These are phyloP conservation scores for Amaranthus hypochondriacus DNA, from an alignment of 148 eudicot species.

Conservation along the genomic window DNA sequence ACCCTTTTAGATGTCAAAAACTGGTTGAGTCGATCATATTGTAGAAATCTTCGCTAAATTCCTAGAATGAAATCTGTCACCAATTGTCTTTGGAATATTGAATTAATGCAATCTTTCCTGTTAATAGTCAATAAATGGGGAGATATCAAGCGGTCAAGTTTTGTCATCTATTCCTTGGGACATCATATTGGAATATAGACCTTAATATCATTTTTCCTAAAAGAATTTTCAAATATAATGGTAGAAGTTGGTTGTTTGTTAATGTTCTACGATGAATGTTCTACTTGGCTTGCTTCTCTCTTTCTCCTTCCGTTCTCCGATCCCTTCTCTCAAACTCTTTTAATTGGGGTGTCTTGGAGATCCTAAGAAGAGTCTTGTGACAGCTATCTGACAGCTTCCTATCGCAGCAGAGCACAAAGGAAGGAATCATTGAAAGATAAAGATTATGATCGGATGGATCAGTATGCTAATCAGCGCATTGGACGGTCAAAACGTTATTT, in stretches of 20 bases:
- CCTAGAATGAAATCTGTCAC: neutral
- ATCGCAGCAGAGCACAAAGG: constrained; percentile 57
- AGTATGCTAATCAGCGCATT: constrained; percentile 24
- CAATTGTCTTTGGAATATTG: neutral
- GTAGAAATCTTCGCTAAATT: neutral
- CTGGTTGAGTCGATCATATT: neutral
- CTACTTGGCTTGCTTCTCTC: neutral
- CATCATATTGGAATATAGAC: neutral
- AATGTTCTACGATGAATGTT: neutral
- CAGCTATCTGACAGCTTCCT: constrained; percentile 83
- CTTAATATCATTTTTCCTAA: neutral
- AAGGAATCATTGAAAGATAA: constrained; percentile 42
- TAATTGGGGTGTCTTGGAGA: constrained; percentile 11
- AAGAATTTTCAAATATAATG: neutral
- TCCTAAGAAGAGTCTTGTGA: constrained; percentile 26
- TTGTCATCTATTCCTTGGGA: neutral
- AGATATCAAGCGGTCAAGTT: constrained; percentile 1
- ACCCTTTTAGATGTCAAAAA: neutral
- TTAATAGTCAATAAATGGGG: neutral
- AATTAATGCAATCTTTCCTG: neutral
- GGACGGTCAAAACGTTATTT: constrained; percentile 29
- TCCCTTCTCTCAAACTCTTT: neutral
- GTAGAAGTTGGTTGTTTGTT: neutral
- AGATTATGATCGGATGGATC: constrained; percentile 27
- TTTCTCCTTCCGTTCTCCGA: neutral